Base-by-base conservation (phyloP, 352 stramenopile species). In the Saprolegnia parasitica region DNA sequence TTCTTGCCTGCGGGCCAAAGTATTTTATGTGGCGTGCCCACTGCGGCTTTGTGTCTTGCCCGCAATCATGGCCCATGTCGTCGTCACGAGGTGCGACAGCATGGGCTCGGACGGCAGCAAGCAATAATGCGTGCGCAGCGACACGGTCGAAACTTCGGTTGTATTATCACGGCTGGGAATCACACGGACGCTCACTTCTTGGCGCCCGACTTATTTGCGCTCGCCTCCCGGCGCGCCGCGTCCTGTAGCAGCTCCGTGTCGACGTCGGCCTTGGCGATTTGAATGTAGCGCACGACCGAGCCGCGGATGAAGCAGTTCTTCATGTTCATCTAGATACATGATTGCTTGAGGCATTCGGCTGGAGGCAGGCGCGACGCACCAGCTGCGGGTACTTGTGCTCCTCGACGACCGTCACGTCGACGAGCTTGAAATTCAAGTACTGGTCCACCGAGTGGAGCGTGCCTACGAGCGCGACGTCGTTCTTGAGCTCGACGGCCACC, bases 371-470 rank as follows among this genome's bases (percentile, higher is more conserved):
- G 16, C 32, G 15, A 71, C 26, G 42, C 73, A 96, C 88, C 74
- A 99, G 76, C 77, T 99, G 97, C 52, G 97, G 96, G 82, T 98
- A 99, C 76, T 96, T 96, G 56, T 98, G 89, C 39, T 87, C 81
- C 64, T 99, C 95, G 16, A 99, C 95, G 20, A 99, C 93, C 58
- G 93, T 87, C 13, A 99, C 93, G 65, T 98, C 94, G 56, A 91
- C 84, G 21, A 99, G 83, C 78, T 99, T 99, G 50, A 99, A 96
- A 78, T 99, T 99, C 21, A 99, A 85, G 80, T 99, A 99, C 83
- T 99, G 97, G 79, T 99, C 97, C 24, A 99, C 96, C 29, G 90
- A 98, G 78, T 99, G 93, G 29, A 99, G 81, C 40, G 86, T 98
- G 39, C 96, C 95, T 45, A 96, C 98, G 26, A 99, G 84, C 57